Conservation (phyloP, 805 yeast genomes). For the Lipomyces chichibuensis region DNA sequence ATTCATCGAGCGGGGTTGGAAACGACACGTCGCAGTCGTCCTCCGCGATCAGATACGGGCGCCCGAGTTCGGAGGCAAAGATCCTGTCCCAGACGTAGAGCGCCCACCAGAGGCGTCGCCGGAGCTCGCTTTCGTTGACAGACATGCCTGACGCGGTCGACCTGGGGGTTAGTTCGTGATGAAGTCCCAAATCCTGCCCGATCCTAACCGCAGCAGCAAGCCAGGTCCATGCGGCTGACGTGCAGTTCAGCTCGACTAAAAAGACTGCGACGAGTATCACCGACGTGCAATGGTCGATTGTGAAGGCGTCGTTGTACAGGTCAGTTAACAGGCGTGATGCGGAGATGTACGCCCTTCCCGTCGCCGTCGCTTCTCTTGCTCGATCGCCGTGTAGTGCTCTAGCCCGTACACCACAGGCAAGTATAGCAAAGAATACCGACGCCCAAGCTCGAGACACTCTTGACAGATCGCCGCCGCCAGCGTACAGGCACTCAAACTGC, state of each 20-base stretch:
- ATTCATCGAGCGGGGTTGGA: constrained; percentile 30
- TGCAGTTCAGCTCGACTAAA: constrained; percentile 35
- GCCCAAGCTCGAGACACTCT: constrained; percentile 32
- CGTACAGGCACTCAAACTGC: constrained; percentile 30
- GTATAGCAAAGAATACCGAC: constrained; percentile 35
- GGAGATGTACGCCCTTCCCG: constrained; percentile 25
- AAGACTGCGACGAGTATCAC: constrained; percentile 37
- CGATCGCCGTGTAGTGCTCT: constrained; percentile 29
- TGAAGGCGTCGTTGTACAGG: constrained; percentile 31
- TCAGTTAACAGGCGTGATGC: constrained; percentile 21
- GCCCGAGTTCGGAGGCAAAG: constrained; percentile 33
- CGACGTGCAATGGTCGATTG: constrained; percentile 30
- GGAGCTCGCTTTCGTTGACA: constrained; percentile 22
- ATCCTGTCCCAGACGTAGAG: constrained; percentile 38
- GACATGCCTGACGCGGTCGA: background rate
- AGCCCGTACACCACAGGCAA: constrained; percentile 39
- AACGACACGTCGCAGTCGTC: constrained; percentile 32
- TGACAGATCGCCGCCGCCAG: constrained; percentile 11
- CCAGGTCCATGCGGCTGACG: constrained; percentile 38
- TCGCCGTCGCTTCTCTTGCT: constrained; percentile 22
- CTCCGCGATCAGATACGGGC: constrained; percentile 26
- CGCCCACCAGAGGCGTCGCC: constrained; percentile 40
- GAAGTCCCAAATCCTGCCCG: constrained; percentile 34
- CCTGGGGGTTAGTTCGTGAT: constrained; percentile 12
- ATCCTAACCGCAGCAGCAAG: constrained; percentile 33